Base-by-base conservation (phyloP, 352 stramenopile genomes). In the Globisporangium barbulae region DNA sequence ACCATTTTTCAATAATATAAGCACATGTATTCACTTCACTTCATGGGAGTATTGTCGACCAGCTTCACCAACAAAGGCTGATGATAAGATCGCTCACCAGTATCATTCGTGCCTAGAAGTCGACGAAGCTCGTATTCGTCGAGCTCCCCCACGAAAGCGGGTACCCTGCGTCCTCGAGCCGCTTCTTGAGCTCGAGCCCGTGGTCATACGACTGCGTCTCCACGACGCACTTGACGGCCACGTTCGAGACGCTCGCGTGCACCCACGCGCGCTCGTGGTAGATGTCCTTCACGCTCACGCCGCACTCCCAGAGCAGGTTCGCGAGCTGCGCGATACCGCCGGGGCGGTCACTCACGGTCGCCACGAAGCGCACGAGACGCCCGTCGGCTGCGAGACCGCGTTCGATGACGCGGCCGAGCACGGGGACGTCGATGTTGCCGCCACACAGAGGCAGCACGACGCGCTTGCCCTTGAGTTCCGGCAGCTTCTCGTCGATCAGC, bases 191-290 rank as follows among this genome's bases (percentile, higher is more conserved):
- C 68, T 88, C 78, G 60, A 96, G 72, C 5, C 81, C 91, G 69
- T 98, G 95, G 42, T 99, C 94, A 55, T 83, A 93, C 28, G 91
- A 97, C 74, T 98, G 90, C 10, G 97, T 93, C 76, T 99, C 96
- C 8, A 98, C 89, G 59, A 98, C 94, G 59, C 93, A 98, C 74
- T 98, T 98, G 31, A 98, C 93, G 4, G 97, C 85, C 7, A 99
- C 96, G 62, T 98, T 88, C 64, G 97, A 97, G 30, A 99, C 96
- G 53, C 88, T 97, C 28, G 90, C 85, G 72, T 98, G 91, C 37
- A 99, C 88, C 89, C 96, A 99, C 21, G 94, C 93, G 35, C 96
- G 91, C 73, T 99, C 94, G 76, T 99, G 96, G 76, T 98, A 98
- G 61, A 99, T 98, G 72, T 99, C 96, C 74, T 98, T 98, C 45